Percentiles rank a stretch among this genome's conserved stretches.
phyloP scores from a whole-genome alignment of 139 green algal species.

The Chlamydomonas urium region DNA sequence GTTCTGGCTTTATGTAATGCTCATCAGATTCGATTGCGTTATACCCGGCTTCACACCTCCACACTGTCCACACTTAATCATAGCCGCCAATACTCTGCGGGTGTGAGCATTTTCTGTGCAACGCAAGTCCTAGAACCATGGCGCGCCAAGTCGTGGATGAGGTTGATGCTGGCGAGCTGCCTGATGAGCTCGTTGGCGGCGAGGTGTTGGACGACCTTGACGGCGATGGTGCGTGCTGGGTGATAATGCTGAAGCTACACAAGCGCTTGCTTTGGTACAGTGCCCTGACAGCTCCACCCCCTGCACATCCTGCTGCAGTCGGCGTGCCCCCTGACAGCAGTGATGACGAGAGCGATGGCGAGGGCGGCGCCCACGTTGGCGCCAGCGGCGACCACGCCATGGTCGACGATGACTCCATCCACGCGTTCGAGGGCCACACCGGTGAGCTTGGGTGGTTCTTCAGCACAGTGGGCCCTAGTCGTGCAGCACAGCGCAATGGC shows the following conservation, averaged over 20 bases:
- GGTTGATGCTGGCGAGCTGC: constrained; percentile 59
- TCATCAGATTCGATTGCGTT: neutral
- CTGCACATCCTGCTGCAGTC: neutral
- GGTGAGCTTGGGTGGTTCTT: neutral
- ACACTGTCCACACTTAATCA: no score
- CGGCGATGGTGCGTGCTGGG: constrained; percentile 28
- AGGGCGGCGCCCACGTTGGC: neutral
- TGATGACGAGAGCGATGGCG: neutral
- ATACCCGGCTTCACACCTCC: no score
- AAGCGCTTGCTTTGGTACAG: neutral
- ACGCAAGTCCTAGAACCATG: no score
- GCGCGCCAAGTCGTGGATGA: no score
- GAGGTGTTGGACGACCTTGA: constrained; percentile 54
- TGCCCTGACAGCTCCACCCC: neutral
- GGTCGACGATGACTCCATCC: constrained; percentile 15
- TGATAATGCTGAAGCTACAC: neutral
- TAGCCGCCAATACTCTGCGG: no score
- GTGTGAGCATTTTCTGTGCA: no score
- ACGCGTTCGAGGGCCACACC: constrained; percentile 13
- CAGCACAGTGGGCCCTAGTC: neutral
- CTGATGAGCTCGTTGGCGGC: constrained; percentile 50
- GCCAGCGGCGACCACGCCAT: neutral
- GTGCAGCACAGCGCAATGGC: neutral
- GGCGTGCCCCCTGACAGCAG: neutral
- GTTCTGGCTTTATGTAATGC: neutral